Base-by-base conservation (phyloP, 306 rosid genomes). In the Aeschynomene evenia region DNA sequence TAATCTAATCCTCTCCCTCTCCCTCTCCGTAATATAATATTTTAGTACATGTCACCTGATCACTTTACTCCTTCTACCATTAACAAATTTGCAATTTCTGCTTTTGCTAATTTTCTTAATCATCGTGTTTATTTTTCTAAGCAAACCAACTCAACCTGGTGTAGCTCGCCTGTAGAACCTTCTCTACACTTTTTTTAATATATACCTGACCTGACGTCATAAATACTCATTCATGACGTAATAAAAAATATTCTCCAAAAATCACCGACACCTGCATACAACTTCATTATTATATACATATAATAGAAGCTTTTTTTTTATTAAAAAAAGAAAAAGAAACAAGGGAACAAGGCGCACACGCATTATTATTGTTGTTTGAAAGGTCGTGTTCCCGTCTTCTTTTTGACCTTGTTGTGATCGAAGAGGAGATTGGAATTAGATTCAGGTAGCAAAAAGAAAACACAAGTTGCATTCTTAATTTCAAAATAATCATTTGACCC, bases 361-460 rank as follows among this genome's bases (percentile, higher is more conserved):
- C 15, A 11, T 4, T 24, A 56, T 56, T 56, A 29, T 56, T 56
- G 4, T n/a, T 56, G 11, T 7, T 24, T 13, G 54, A 75, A 75
- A 40, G 24, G 56, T 40, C 13, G 57, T 34, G 67, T 60, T 16
- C 45, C 56, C 18, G 50, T 45, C 60, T 52, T 36, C 63, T 56
- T 63, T 81, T 77, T 77, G 71, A 69, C 77, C 85, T 55, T 69
- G 45, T 77, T 56, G 62, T 33, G 53, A 72, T 76, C 58, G 75
- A 79, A 79, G 66, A 69, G 57, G 40, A 73, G 66, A 68, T 77
- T 50, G 71, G 77, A 81, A 81, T 77, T 49, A 39, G 85, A 82
- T 77, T 81, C 82, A 68, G 71, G 72, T 59, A 56, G 77, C 21
- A 1, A 73, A 56, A 82, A 69, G 74, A 45, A 63, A 63, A 76